A percentile compares a stretch with the other conserved stretches of the same genome.
These are phyloP conservation scores for Quercus bicolor DNA, from an alignment of 306 rosid species.

Conservation along the genomic window DNA sequence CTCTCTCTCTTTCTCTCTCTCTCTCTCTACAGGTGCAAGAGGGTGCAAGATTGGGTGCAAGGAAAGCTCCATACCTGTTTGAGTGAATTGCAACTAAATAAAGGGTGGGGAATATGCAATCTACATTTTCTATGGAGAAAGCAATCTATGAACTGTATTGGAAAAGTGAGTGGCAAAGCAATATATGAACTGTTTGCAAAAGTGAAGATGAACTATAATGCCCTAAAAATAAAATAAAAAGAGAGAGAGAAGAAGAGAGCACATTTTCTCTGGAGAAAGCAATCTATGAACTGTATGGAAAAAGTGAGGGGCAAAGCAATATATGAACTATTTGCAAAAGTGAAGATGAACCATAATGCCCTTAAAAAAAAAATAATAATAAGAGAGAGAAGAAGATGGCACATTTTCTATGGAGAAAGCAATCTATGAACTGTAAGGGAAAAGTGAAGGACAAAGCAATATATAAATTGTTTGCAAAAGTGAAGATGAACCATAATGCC, in stretches of 20 bases:
- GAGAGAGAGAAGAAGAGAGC: not conserved
- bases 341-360: not conserved
- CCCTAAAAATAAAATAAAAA: not conserved
- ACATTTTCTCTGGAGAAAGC: conserved; percentile 58
- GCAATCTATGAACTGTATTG: conserved; percentile 44
- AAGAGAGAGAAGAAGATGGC: not conserved
- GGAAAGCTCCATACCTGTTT: conserved; percentile 53
- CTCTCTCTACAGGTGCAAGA: not conserved
- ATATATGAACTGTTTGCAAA: conserved; percentile 7
- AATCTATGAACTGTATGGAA: conserved; percentile 31
- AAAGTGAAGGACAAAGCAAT: conserved; percentile 13
- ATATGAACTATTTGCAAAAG: conserved; percentile 2
- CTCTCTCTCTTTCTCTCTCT: conserved; percentile 8
- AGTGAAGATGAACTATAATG: not conserved
- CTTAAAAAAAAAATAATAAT: not conserved
- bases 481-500: not conserved
- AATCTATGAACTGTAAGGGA: conserved; percentile 33
- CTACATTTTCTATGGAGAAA: conserved; percentile 54
- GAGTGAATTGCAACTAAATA: conserved; percentile 66
- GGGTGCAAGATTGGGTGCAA: conserved; percentile 42
- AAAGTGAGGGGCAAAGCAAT: conserved; percentile 13
- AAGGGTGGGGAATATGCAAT: conserved; percentile 65
- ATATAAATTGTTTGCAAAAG: conserved; percentile 3
- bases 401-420: conserved; percentile 58
- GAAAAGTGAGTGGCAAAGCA: conserved; percentile 12